Evolutionary conservation across 306 rosid species (phyloP), one percentile per base, ranked within the genome.

Genomic region (Cicer pinnatifidum): DNA sequence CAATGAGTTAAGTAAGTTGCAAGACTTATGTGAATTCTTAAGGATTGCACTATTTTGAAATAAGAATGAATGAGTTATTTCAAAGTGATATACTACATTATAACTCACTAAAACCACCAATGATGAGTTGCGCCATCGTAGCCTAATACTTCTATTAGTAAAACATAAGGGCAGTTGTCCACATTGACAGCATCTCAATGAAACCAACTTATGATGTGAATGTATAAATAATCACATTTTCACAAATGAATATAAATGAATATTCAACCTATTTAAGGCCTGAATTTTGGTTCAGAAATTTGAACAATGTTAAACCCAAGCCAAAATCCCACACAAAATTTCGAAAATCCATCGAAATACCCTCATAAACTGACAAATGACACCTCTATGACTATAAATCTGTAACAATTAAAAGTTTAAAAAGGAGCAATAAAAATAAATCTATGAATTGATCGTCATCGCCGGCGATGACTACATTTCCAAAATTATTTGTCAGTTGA

Each of bases 401-500:
- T 72, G 73, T 20, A 47, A 12, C 28, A 72, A 58, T 13, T 35
- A 16, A 45, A 54, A 11, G 20, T 17, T 28, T 28, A 50, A 56
- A 47, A 71, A 71, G 43, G 51, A 43, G 61, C 15, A 82, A 75
- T 6, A 64, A 78, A 13, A 63, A 64, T 56, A 67, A 75, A 68
- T 71, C 82, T 75, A 80, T 78, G 59, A 80, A 81, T 46, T 77
- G 75, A 82, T 82, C 78, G 57, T 78, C 75, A 80, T 66, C 79
- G 69, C 56, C 65, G 4, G 33, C 35, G 13, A 67, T 71, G 84
- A 81, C 48, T 81, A 80, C 72, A 71, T 38, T 41, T 48, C 38
- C 79, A 71, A 76, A 80, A 80, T 39, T 47, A 20, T 44, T 1
- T 48, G 41, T n/a, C 35, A 28, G 35, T 28, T 28, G 9, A n/a